Percentiles rank a stretch among this genome's conserved stretches.
Conservation (phyloP, 192 early-diverging fungal genomes). For the Thamnidium elegans region DNA sequence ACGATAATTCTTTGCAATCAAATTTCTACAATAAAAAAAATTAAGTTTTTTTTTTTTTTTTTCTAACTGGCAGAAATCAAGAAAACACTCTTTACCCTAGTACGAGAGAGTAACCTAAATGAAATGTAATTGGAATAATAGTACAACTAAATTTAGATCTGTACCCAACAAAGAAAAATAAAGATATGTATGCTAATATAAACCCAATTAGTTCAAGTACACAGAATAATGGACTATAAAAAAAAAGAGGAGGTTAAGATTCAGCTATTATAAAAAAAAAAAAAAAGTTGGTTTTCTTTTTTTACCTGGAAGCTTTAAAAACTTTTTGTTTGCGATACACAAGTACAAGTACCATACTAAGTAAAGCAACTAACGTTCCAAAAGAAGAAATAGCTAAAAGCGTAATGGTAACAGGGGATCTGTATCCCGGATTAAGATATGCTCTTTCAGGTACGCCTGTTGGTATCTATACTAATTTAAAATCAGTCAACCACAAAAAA, state of each 20-base stretch:
- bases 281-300: neutral
- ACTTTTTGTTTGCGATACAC: constrained; percentile 37
- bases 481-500: neutral
- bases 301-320: constrained; percentile 48
- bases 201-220: constrained; percentile 45
- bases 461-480: constrained; percentile 23
- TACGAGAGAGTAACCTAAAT: constrained; percentile 37
- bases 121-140: constrained; percentile 37
- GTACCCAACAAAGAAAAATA: constrained; percentile 34
- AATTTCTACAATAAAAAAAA: constrained; percentile 27
- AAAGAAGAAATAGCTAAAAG: constrained; percentile 31
- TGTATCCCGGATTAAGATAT: constrained; percentile 38
- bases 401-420: constrained; percentile 33
- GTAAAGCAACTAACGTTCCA: constrained; percentile 35
- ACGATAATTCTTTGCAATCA: constrained; percentile 51
- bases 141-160: constrained; percentile 31
- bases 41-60: neutral
- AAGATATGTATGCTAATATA: constrained; percentile 39
- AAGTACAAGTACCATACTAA: constrained; percentile 37
- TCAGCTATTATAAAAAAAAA: neutral
- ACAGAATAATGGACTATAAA: constrained; percentile 46
- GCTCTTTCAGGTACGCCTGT: constrained; percentile 35
- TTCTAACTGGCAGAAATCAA: too few species aligned
- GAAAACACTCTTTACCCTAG: constrained; percentile 20
- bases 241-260: neutral